Conservation (phyloP, 2,329 filamentous ascomycete genomes). For the Torrubiellomyces zombiae region DNA sequence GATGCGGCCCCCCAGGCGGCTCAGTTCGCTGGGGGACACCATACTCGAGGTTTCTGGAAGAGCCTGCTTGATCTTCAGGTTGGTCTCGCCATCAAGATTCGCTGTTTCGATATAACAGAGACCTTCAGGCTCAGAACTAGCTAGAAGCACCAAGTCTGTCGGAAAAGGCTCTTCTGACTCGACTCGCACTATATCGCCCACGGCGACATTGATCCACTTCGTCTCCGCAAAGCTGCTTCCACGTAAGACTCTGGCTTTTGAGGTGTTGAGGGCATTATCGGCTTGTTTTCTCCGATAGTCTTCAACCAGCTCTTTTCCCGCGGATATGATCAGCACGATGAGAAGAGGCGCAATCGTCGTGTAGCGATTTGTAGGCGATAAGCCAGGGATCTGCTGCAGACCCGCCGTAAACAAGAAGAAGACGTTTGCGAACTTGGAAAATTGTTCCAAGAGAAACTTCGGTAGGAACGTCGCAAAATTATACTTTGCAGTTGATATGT, state of each 20-base stretch:
- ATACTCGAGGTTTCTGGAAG: conserved; percentile 81
- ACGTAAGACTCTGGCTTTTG: conserved; percentile 65
- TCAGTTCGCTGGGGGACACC: conserved; percentile 74
- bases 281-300: conserved; percentile 81
- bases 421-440: conserved; percentile 96
- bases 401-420: conserved; percentile 97
- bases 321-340: conserved; percentile 85
- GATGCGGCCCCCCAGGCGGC: conserved; percentile 68
- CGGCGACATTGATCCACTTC: conserved; percentile 84
- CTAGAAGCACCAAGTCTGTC: conserved; percentile 78
- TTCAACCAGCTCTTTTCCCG: conserved; percentile 84
- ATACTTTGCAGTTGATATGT: conserved; percentile 96
- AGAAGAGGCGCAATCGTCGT: conserved; percentile 91
- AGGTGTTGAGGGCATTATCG: conserved; percentile 75
- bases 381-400: conserved; percentile 84
- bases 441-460: conserved; percentile 96
- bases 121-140: conserved; percentile 92
- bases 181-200: conserved; percentile 85
- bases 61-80: conserved; percentile 96
- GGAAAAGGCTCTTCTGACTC: conserved; percentile 93
- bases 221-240: conserved; percentile 74
- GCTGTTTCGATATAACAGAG: conserved; percentile 98
- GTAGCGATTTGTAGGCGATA: conserved; percentile 88
- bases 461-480: conserved; percentile 84
- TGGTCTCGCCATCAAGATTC: conserved; percentile 94